A percentile compares a stretch with the other conserved stretches of the same genome.
phyloP scores from a whole-genome alignment of 176 grass and related monocot genomes.

The Paspalum notatum region DNA sequence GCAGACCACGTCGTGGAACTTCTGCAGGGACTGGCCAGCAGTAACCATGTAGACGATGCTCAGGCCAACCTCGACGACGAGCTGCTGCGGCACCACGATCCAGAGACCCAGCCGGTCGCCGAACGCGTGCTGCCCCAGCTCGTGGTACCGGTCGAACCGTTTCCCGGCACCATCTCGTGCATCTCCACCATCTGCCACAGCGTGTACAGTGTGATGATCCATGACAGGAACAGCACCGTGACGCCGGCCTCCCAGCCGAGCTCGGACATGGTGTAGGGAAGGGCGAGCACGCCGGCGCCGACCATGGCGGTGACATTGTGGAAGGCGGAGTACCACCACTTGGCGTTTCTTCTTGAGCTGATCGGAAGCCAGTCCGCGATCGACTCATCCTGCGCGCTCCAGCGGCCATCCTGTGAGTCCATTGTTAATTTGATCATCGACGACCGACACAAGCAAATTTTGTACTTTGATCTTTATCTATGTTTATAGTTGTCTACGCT shows the following conservation, averaged over 20 bases:
- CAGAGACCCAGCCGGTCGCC: slow-evolving; percentile 75
- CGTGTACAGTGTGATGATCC: slow-evolving; percentile 89
- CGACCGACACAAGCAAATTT: background rate
- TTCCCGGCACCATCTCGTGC: slow-evolving; percentile 71
- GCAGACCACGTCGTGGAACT: slow-evolving; percentile 83
- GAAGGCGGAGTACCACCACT: slow-evolving; percentile 94
- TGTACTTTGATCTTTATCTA: no score
- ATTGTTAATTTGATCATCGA: no score
- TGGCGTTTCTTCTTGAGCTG: slow-evolving; percentile 71
- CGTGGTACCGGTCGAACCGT: slow-evolving; percentile 84
- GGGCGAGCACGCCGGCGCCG: slow-evolving; percentile 79
- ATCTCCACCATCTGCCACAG: slow-evolving; percentile 98
- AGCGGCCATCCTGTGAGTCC: background rate
- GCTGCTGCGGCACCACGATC: slow-evolving; percentile 88
- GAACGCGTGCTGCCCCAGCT: slow-evolving; percentile 87
- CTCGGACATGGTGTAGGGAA: slow-evolving; percentile 82
- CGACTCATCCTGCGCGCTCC: slow-evolving; percentile 33
- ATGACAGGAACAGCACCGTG: slow-evolving; percentile 68
- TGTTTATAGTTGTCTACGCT: no score
- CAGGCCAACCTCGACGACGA: slow-evolving; percentile 72
- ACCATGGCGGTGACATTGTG: slow-evolving; percentile 99
- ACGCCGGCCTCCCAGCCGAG: slow-evolving; percentile 81
- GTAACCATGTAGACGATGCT: slow-evolving; percentile 98
- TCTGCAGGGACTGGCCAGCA: slow-evolving; percentile 69
- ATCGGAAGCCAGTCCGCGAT: slow-evolving; percentile 72